Percentiles rank a stretch among this genome's conserved stretches.
These are phyloP conservation scores for Rubia balearica DNA, from an alignment of 305 asterid species.

Conservation along the genomic window DNA sequence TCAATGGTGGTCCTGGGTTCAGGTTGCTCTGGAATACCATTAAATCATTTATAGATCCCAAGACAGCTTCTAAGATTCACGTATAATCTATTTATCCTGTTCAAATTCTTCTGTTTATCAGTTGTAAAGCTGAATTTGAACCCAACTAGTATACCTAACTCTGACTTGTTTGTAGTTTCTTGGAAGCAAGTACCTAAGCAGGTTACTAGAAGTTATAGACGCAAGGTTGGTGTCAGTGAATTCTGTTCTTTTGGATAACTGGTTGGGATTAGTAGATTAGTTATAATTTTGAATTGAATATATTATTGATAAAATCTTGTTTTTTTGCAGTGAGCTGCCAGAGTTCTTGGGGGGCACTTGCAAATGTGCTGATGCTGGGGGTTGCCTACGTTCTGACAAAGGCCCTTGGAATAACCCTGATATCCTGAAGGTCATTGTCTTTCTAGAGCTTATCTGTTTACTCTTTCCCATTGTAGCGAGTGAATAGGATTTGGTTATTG, in stretches of 20 bases:
- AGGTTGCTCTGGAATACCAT: conserved; percentile 86
- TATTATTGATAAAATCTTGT: not conserved
- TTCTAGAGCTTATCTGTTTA: not conserved
- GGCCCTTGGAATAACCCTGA: conserved; percentile 98
- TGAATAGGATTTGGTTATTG: not conserved
- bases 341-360: conserved; percentile 88
- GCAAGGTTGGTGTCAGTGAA: conserved; percentile 46
- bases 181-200: conserved; percentile 76
- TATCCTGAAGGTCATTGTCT: conserved; percentile 58
- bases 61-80: conserved; percentile 94
- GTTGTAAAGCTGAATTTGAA: not conserved
- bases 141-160: not conserved
- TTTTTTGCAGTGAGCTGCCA: conserved; percentile 73
- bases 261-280: not conserved
- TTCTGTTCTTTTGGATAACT: not conserved
- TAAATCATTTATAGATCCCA: conserved; percentile 86
- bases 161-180: conserved; percentile 50
- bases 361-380: conserved; percentile 78
- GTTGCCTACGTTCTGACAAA: conserved; percentile 93
- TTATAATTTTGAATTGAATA: not conserved
- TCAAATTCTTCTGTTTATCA: not conserved
- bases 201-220: conserved; percentile 83
- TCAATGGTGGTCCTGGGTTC: conserved; percentile 93
- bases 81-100: conserved; percentile 33
- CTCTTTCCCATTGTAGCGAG: not conserved